Conservation (phyloP, 2,329 filamentous ascomycete species). For the Saccharata proteae region DNA sequence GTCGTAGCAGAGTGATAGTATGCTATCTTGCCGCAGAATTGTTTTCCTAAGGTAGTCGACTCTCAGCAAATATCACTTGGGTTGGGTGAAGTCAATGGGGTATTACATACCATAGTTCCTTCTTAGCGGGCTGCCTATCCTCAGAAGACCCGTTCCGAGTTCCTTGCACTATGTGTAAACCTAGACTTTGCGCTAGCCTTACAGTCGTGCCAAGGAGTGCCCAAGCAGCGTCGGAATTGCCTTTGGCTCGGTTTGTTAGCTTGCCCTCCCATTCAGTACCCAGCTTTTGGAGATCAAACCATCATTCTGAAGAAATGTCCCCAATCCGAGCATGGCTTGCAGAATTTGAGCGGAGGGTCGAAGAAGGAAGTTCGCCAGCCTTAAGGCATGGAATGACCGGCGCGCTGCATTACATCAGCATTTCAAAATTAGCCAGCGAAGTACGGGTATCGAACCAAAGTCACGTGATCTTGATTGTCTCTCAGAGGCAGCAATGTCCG, state of each 20-base stretch:
- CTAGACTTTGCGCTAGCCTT: conserved; percentile 3
- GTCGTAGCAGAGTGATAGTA: conserved; percentile 5
- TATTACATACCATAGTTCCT: neutral
- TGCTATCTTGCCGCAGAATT: conserved; percentile 4
- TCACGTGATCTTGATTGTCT: conserved; percentile 1
- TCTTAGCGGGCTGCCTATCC: neutral
- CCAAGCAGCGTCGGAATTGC: conserved; percentile 6
- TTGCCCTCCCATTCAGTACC: too few relatives aligned
- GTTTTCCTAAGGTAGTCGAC: conserved; percentile 1
- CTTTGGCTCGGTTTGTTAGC: too few relatives aligned
- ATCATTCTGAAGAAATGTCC: conserved; percentile 5
- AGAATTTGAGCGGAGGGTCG: neutral
- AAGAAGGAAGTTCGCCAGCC: conserved; percentile 3
- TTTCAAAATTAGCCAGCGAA: neutral
- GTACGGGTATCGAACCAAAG: neutral
- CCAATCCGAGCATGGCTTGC: conserved; percentile 2
- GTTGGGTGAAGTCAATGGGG: too few relatives aligned
- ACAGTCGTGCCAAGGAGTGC: conserved; percentile 1
- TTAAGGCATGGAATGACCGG: conserved; percentile 4
- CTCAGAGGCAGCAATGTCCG: neutral
- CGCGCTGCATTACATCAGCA: too few relatives aligned
- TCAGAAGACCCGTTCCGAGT: neutral
- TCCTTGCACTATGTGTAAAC: neutral
- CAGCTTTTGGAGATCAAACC: too few relatives aligned
- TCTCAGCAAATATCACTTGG: neutral